These are phyloP conservation scores for Xerocomus spinulosus DNA, from an alignment of 768 basidiomycete species.

Conservation along the genomic window DNA sequence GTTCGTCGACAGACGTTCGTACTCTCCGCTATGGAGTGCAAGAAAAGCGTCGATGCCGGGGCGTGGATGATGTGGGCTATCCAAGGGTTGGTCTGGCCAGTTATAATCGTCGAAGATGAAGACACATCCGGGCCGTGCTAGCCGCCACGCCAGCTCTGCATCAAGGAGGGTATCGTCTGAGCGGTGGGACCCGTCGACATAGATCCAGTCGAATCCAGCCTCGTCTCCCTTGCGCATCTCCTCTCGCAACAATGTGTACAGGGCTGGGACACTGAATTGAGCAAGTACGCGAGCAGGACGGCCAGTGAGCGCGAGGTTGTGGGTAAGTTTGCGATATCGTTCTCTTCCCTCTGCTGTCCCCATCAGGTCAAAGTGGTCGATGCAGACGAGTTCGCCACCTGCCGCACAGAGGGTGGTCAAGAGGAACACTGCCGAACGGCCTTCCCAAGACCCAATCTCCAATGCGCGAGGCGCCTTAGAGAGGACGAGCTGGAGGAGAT, in stretches of 20 bases:
- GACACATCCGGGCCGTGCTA: constrained; percentile 46
- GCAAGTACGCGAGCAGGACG: constrained; percentile 42
- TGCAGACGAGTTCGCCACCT: constrained; percentile 46
- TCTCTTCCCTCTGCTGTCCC: constrained; percentile 43
- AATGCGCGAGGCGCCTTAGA: constrained; percentile 43
- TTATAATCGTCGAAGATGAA: constrained; percentile 57
- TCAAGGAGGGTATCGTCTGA: constrained; percentile 60
- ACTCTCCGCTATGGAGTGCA: constrained; percentile 46
- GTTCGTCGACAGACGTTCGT: constrained; percentile 35
- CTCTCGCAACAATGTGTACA: constrained; percentile 45
- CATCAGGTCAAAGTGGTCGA: constrained; percentile 59
- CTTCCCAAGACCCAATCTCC: constrained; percentile 62
- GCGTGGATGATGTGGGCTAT: constrained; percentile 50
- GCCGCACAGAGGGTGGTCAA: constrained; percentile 42
- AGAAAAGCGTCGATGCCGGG: constrained; percentile 55
- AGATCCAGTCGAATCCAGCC: constrained; percentile 55
- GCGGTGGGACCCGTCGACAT: constrained; percentile 56
- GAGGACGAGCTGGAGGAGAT: constrained; percentile 36
- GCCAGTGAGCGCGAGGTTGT: constrained; percentile 46
- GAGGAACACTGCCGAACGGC: constrained; percentile 56
- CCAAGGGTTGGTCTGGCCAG: constrained; percentile 46
- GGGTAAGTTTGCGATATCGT: constrained; percentile 39
- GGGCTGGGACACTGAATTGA: constrained; percentile 50
- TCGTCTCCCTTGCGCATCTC: constrained; percentile 30
- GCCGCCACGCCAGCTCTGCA: constrained; percentile 53